Conservation (phyloP, 495 filamentous ascomycete species). For the Xylona heveae region DNA sequence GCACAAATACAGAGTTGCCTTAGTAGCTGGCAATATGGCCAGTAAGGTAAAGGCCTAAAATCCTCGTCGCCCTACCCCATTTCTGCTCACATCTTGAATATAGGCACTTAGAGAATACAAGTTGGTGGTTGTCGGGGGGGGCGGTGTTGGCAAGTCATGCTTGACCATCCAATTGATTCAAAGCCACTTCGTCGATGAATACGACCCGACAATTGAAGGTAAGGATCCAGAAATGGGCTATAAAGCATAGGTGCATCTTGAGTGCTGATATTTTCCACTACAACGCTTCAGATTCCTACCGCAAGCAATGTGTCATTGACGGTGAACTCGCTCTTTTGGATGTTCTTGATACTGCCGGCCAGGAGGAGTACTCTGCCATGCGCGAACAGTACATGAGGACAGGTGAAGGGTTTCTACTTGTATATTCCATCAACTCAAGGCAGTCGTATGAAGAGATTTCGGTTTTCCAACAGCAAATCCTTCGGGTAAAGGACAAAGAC, state of each 20-base stretch:
- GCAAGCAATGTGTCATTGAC: constrained; percentile 98
- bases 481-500: constrained; percentile 96
- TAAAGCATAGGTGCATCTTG: constrained; percentile 1
- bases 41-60: too few relatives aligned
- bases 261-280: neutral
- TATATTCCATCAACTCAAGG: constrained; percentile 94
- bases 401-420: constrained; percentile 90
- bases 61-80: neutral
- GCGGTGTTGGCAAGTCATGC: constrained; percentile 97
- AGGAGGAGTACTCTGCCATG: constrained; percentile 99
- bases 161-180: constrained; percentile 98
- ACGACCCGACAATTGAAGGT: constrained; percentile 99
- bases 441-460: constrained; percentile 96
- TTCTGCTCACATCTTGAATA: constrained; percentile 1
- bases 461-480: constrained; percentile 96
- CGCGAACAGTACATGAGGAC: constrained; percentile 99
- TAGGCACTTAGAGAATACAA: constrained; percentile 98
- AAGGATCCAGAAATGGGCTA: constrained; percentile 10
- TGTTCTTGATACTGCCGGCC: constrained; percentile 91
- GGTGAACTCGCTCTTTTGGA: constrained; percentile 94
- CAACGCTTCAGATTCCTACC: constrained; percentile 64
- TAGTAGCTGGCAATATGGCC: too few relatives aligned
- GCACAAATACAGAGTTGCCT: too few relatives aligned
- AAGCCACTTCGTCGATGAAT: constrained; percentile 97
- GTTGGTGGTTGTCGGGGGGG: constrained; percentile 90